Percentiles rank a stretch among this genome's conserved stretches.
Evolutionary conservation across 345 rosid genomes (phyloP).

Genomic region (Durio zibethinus): DNA sequence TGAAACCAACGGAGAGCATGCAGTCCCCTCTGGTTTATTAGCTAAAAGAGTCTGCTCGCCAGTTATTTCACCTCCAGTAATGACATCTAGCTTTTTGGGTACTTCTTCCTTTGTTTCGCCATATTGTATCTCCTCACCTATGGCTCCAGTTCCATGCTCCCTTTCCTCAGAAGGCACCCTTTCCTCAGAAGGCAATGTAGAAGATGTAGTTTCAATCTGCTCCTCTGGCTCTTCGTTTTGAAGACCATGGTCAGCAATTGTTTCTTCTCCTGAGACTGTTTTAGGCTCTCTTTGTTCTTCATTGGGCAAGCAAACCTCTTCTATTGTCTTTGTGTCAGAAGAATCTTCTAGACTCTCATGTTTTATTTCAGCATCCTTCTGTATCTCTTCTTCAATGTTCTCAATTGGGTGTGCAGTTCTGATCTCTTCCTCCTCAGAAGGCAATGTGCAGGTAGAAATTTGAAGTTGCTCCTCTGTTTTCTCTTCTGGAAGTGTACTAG

Average conservation of each 20-base stretch:
- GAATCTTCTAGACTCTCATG: constrained; percentile 10
- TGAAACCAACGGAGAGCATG: constrained; percentile 14
- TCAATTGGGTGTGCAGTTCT: not conserved
- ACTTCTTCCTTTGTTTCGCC: constrained; percentile 22
- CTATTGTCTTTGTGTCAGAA: constrained; percentile 6
- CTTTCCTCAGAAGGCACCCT: constrained; percentile 26
- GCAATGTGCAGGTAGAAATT: constrained; percentile 12
- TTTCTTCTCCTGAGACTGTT: constrained; percentile 19
- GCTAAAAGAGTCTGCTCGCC: constrained; percentile 16
- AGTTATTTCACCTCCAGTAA: constrained; percentile 16
- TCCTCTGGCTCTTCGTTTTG: constrained; percentile 24
- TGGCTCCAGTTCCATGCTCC: constrained; percentile 13
- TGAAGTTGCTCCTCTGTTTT: constrained; percentile 9
- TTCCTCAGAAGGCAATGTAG: constrained; percentile 19
- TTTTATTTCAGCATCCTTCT: constrained; percentile 12
- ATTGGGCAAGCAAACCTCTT: too few relatives aligned
- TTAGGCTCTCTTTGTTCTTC: too few relatives aligned
- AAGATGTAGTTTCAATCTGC: constrained; percentile 26
- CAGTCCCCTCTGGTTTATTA: constrained; percentile 25
- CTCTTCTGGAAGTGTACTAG: not conserved
- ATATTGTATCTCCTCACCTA: constrained; percentile 27
- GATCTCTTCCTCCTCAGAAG: constrained; percentile 13
- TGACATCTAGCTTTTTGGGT: constrained; percentile 19
- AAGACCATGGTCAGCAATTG: constrained; percentile 15
- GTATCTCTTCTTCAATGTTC: constrained; percentile 15